A percentile compares a stretch with the other conserved stretches of the same genome.
Conservation (phyloP, 371 early-diverging fungal species). For the Saksenaea oblongispora region DNA sequence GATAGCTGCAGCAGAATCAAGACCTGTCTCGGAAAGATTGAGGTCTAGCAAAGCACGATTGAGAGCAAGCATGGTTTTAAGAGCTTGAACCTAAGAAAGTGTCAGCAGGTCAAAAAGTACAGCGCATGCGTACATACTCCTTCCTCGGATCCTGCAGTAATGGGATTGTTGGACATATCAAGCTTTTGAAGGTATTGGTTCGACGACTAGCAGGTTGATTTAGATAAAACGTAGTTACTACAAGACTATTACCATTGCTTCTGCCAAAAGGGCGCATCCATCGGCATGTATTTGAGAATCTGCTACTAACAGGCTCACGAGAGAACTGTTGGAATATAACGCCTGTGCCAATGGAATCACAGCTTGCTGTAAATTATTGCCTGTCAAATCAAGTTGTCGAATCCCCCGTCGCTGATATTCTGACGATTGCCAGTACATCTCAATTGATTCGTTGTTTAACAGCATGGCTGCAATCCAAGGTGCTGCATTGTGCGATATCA, state of each 20-base stretch:
- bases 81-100: conserved; percentile 5
- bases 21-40: conserved; percentile 59
- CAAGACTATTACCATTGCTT: conserved; percentile 46
- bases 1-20: conserved; percentile 61
- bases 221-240: background rate
- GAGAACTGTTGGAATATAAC: conserved; percentile 47
- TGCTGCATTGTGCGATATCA: conserved; percentile 44
- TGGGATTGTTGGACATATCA: conserved; percentile 46
- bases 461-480: conserved; percentile 60
- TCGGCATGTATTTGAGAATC: conserved; percentile 57
- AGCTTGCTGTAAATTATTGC: conserved; percentile 54
- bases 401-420: conserved; percentile 31
- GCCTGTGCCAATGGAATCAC: conserved; percentile 53
- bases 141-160: conserved; percentile 31
- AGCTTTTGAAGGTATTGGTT: conserved; percentile 43
- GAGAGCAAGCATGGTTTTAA: conserved; percentile 23
- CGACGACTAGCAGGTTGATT: conserved; percentile 16
- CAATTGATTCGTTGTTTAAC: conserved; percentile 39
- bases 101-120: background rate
- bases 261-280: conserved; percentile 52
- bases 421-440: conserved; percentile 16
- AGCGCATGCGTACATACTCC: conserved; percentile 36
- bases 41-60: conserved; percentile 52
- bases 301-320: conserved; percentile 47
- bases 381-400: conserved; percentile 50